Evolutionary conservation across 2,329 filamentous ascomycete genomes (phyloP), one percentile per base, ranked within the genome.

Genomic region (Calycina herbarum): DNA sequence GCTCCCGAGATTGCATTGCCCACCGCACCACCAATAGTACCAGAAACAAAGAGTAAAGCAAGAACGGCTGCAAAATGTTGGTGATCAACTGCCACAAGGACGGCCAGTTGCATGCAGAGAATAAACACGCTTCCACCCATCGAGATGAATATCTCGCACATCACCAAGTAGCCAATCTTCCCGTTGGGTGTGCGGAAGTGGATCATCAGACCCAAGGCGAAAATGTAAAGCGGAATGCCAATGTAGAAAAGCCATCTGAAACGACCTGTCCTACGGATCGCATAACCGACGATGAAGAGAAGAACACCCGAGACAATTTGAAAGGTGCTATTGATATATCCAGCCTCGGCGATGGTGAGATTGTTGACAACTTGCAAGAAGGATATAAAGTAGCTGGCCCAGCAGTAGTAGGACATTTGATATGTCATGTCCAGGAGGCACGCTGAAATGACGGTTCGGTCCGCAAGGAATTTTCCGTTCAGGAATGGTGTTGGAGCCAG

Each of bases 61-160:
- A 88, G 82, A 31, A 86, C 82, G n/a, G 83, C 83, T 33, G 86
- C 85, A 5, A 89, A 79, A 73, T 89, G 82, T 71, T 88, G 82
- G 70, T 89, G 86, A 29, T 81, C 82, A 0, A 82, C 81, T 2
- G 82, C 85, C 0, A 85, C 83, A 76, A 88, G 84, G 63, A 83
- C 80, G 11, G 84, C 85, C 67, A 89, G 79, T 74, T 89, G 84
- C 54, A 86, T 80, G 63, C 80, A 80, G 59, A 88, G 83, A 67
- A 85, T 83, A 24, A 87, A 78, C 5, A 84, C 79, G 15, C 85
- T 84, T 6, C 85, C 85, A 5, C 81, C 83, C 35, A 85, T 79
- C 5, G 86, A 82, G 66, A 89, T 82, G 64, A 88, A 80, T 59
- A 88, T 80, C 73, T 89, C 85, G 59, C 83, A 85, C 75, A 85